phyloP scores from a whole-genome alignment of 1,284 basidiomycete species.

The Irpex lacteus region DNA sequence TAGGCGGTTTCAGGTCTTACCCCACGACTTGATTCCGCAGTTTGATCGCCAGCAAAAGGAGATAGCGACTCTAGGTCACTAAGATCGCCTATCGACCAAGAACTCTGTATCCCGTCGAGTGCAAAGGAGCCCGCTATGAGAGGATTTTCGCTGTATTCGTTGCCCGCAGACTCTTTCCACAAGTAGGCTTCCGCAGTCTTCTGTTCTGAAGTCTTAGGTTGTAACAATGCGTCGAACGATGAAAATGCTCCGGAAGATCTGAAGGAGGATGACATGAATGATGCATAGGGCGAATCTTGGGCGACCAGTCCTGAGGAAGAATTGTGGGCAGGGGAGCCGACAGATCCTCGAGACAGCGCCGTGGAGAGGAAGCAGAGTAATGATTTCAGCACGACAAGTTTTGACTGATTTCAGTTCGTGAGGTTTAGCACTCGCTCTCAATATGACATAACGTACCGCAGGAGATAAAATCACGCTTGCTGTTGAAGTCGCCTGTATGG shows the following conservation, averaged over 20 bases:
- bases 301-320: not conserved
- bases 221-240: not conserved
- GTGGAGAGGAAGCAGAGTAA: slow-evolving; percentile 24
- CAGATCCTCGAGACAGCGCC: slow-evolving; percentile 16
- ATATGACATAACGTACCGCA: slow-evolving; percentile 41
- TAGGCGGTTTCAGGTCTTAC: slow-evolving; percentile 16
- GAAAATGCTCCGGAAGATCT: not conserved
- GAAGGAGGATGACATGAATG: slow-evolving; percentile 12
- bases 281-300: not conserved
- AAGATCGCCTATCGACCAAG: not conserved
- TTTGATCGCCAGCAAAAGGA: not conserved
- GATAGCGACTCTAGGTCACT: not conserved
- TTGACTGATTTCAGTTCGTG: slow-evolving; percentile 43
- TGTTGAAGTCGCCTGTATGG: slow-evolving; percentile 54
- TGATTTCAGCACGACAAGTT: slow-evolving; percentile 28
- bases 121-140: not conserved
- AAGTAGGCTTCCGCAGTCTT: not conserved
- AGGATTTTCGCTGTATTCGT: not conserved
- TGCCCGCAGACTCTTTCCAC: not conserved
- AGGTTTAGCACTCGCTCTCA: not conserved
- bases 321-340: not conserved
- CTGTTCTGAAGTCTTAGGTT: not conserved
- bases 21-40: slow-evolving; percentile 5
- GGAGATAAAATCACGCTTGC: slow-evolving; percentile 63
- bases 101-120: not conserved